Percentiles rank a stretch among this genome's conserved stretches.
phyloP scores from a whole-genome alignment of 2,329 filamentous ascomycete genomes.

The Sporothrix inflata region DNA sequence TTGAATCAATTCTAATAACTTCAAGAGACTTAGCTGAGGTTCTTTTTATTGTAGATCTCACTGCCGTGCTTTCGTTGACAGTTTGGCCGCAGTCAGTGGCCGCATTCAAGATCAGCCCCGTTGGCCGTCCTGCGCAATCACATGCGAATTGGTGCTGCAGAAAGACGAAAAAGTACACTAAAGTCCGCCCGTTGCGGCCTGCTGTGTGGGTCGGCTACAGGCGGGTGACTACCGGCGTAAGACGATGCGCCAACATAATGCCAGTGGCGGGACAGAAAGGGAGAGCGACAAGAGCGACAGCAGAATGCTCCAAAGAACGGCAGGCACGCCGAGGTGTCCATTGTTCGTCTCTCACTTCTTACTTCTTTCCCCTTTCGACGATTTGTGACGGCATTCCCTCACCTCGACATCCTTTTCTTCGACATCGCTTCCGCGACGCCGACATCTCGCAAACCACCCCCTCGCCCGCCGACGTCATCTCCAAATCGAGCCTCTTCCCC shows the following conservation, averaged over 20 bases:
- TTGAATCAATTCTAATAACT: too few species aligned
- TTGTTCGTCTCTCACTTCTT: background rate
- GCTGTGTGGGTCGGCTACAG: conserved; percentile 7
- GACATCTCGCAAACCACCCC: background rate
- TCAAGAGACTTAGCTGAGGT: too few species aligned
- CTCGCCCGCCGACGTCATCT: conserved; percentile 13
- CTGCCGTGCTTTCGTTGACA: too few species aligned
- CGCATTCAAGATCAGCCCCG: too few species aligned
- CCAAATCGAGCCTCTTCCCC: background rate
- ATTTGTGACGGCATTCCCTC: background rate
- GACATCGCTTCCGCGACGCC: background rate
- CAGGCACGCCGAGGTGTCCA: conserved; percentile 17
- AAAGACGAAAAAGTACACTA: background rate
- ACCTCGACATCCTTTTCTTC: background rate
- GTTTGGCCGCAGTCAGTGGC: too few species aligned
- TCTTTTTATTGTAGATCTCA: too few species aligned
- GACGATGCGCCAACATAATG: conserved; percentile 1
- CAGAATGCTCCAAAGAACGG: background rate
- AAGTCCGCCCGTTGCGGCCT: background rate
- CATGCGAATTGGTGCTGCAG: conserved; percentile 13
- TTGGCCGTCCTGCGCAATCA: conserved; percentile 16
- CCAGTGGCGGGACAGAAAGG: conserved; percentile 11
- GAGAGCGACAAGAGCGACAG: background rate
- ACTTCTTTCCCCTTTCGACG: background rate
- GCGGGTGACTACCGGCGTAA: conserved; percentile 1